Evolutionary conservation across 192 early-diverging fungal genomes (phyloP).

Genomic region (Coemansia aciculifera): DNA sequence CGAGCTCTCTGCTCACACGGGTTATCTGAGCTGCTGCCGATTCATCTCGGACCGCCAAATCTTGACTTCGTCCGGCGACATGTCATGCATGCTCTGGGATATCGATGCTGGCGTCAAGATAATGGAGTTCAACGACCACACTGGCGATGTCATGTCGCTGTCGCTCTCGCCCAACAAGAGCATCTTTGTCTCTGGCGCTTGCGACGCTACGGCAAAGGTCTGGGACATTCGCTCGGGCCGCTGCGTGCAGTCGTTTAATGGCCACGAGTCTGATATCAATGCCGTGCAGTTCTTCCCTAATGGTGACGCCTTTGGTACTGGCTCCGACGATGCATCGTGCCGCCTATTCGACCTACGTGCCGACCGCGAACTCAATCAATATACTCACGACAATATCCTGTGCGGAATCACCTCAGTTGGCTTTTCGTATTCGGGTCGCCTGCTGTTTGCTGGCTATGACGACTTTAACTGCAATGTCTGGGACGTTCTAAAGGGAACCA

Average conservation of each 20-base stretch:
- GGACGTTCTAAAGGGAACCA: constrained; percentile 96
- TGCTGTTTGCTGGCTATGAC: constrained; percentile 98
- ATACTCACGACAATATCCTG: constrained; percentile 97
- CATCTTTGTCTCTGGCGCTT: constrained; percentile 97
- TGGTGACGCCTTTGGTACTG: constrained; percentile 96
- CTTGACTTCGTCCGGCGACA: constrained; percentile 93
- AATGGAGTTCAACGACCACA: constrained; percentile 96
- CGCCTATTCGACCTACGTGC: constrained; percentile 96
- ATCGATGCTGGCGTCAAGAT: constrained; percentile 98
- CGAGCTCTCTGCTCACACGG: constrained; percentile 95
- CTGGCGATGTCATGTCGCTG: constrained; percentile 98
- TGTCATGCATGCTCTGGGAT: constrained; percentile 99
- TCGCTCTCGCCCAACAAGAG: constrained; percentile 91
- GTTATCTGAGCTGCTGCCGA: constrained; percentile 96
- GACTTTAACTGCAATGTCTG: constrained; percentile 99
- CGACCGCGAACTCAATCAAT: constrained; percentile 97
- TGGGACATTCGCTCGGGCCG: constrained; percentile 97
- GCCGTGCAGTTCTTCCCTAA: constrained; percentile 99
- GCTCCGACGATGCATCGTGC: constrained; percentile 98
- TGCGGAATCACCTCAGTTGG: constrained; percentile 98
- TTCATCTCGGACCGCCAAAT: constrained; percentile 97
- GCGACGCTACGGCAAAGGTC: constrained; percentile 96
- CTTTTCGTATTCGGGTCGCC: constrained; percentile 93
- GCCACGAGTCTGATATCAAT: constrained; percentile 99
- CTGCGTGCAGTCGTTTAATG: constrained; percentile 97